phyloP scores from a whole-genome alignment of 176 grass and related monocot species.

The Oryza brachyantha region DNA sequence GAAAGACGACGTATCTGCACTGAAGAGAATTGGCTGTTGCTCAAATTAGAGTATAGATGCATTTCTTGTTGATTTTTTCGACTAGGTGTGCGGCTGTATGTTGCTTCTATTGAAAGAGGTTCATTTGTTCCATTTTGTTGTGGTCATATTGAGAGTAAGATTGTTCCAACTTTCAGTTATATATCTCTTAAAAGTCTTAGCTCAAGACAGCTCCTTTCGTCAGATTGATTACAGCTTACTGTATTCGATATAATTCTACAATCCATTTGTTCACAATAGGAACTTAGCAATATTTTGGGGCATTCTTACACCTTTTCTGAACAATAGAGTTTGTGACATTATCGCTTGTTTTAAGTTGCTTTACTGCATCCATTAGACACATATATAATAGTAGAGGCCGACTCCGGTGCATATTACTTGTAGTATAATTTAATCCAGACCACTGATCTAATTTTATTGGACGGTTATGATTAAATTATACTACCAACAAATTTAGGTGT shows the following conservation, averaged over 20 bases:
- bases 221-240: not conserved
- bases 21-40: constrained; percentile 55
- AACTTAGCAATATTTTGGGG: not conserved
- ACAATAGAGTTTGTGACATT: not conserved
- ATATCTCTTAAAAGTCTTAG: not conserved
- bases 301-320: not conserved
- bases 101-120: constrained; percentile 21
- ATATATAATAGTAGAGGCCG: too few species aligned
- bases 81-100: not conserved
- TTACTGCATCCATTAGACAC: not conserved
- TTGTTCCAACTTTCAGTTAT: not conserved
- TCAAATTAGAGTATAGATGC: constrained; percentile 39
- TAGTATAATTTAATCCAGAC: too few species aligned
- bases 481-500: too few species aligned
- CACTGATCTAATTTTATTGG: too few species aligned
- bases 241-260: not conserved
- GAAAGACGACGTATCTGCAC: constrained; percentile 48
- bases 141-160: not conserved
- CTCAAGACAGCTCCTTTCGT: not conserved
- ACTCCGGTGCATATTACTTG: too few species aligned
- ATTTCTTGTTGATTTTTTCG: constrained; percentile 15
- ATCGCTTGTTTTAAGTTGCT: not conserved
- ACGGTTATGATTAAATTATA: too few species aligned
- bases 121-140: constrained; percentile 1
- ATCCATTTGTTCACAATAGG: constrained; percentile 20